phyloP scores from a whole-genome alignment of 176 grass and related monocot genomes.

The Bonia amplexicaulis region DNA sequence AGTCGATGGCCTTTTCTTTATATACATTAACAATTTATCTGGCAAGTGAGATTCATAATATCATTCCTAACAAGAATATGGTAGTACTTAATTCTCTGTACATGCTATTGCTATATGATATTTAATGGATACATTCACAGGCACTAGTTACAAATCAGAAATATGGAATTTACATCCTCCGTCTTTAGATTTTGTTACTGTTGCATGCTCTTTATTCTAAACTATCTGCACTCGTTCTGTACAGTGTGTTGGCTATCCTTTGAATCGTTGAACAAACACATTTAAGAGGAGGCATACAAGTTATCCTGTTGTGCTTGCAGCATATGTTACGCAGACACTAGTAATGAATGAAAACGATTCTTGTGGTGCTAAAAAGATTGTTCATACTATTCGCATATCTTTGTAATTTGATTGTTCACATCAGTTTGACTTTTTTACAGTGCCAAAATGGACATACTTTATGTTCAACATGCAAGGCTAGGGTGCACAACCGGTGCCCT shows the following conservation, averaged over 20 bases:
- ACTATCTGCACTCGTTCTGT: not conserved
- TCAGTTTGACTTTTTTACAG: conserved; percentile 21
- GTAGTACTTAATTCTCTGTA: not conserved
- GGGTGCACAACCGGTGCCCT: conserved; percentile 56
- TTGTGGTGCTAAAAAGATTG: not conserved
- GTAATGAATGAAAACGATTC: not conserved
- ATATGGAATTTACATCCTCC: not conserved
- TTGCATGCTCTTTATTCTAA: not conserved
- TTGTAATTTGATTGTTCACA: conserved; percentile 9
- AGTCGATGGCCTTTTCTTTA: not conserved
- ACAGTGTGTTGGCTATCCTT: not conserved
- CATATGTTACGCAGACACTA: not conserved
- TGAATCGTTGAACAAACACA: conserved; percentile 5
- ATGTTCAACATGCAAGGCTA: conserved; percentile 55
- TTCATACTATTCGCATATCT: not conserved
- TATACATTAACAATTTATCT: not conserved
- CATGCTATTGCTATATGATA: not conserved
- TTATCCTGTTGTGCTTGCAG: not conserved
- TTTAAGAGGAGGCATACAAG: not conserved
- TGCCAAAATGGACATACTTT: conserved; percentile 62
- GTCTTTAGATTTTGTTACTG: not conserved
- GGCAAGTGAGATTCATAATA: not conserved
- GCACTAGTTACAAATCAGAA: not conserved
- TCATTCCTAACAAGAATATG: not conserved
- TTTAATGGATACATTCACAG: not conserved